phyloP scores from a whole-genome alignment of 2,329 filamentous ascomycete genomes.

The Alternaria sp. region DNA sequence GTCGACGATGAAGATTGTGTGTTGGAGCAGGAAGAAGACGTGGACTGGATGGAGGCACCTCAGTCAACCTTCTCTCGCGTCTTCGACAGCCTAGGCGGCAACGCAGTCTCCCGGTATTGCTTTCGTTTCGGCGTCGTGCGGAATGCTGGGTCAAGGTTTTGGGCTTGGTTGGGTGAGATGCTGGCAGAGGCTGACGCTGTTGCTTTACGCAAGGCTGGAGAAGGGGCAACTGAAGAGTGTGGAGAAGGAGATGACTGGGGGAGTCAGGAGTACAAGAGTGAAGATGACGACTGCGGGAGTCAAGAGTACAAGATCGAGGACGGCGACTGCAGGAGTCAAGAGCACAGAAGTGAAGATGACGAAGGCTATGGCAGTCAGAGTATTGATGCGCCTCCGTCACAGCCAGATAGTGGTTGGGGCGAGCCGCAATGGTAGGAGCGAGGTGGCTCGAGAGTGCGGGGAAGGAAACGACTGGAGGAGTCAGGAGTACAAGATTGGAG shows the following conservation, averaged over 20 bases:
- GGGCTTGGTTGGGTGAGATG: rapidly evolving
- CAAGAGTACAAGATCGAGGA: no score
- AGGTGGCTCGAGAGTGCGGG: no score
- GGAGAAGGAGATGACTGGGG: neutral
- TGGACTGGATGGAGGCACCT: neutral
- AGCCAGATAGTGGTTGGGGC: no score
- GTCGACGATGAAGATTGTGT: neutral
- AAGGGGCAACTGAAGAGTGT: rapidly evolving
- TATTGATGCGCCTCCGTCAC: no score
- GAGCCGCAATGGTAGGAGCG: no score
- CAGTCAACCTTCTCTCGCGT: neutral
- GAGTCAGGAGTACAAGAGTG: neutral
- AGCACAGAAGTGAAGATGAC: no score
- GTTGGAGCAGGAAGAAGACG: rapidly evolving
- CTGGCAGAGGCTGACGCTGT: rapidly evolving
- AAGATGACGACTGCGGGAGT: no score
- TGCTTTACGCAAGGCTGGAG: rapidly evolving
- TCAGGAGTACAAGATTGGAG: neutral
- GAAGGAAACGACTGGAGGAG: neutral
- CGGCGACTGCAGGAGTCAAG: no score
- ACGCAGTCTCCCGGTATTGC: neutral
- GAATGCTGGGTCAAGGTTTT: neutral
- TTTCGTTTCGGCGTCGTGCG: neutral
- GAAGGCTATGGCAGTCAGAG: no score
- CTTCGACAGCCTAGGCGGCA: neutral